Percentiles rank a stretch among this genome's conserved stretches.
Evolutionary conservation across 495 filamentous ascomycete genomes (phyloP).

Genomic region (Copromyces sp.): DNA sequence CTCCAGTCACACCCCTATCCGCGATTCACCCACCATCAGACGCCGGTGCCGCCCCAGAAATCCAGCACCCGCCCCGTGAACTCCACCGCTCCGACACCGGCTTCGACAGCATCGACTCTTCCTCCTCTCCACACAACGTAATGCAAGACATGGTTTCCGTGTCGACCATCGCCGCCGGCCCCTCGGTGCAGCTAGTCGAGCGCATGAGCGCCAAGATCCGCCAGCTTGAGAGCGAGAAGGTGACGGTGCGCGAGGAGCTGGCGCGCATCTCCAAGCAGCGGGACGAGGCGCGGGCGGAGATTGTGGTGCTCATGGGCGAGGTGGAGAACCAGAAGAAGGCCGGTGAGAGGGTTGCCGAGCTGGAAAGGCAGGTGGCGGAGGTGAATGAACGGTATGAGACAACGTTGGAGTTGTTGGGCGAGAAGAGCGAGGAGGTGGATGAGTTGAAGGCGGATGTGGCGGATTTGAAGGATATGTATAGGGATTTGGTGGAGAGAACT

Average conservation of each 20-base stretch:
- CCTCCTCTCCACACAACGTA: constrained; percentile 58
- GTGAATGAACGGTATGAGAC: constrained; percentile 70
- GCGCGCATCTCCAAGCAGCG: constrained; percentile 67
- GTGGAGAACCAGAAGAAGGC: constrained; percentile 56
- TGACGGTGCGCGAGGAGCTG: constrained; percentile 75
- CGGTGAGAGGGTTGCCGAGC: constrained; percentile 46
- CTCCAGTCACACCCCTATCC: background rate
- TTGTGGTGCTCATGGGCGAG: constrained; percentile 80
- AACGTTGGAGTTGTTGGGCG: constrained; percentile 86
- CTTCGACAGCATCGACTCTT: constrained; percentile 47
- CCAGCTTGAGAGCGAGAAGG: constrained; percentile 82
- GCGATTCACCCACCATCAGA: background rate
- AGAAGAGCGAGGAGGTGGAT: constrained; percentile 91
- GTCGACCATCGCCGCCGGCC: constrained; percentile 79
- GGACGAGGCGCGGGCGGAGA: constrained; percentile 83
- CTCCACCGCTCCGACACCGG: constrained; percentile 31
- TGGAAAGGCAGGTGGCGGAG: constrained; percentile 58
- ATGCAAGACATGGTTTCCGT: constrained; percentile 84
- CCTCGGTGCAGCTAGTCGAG: constrained; percentile 91
- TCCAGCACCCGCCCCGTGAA: constrained; percentile 34
- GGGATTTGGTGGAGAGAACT: constrained; percentile 80
- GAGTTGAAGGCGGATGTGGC: constrained; percentile 80
- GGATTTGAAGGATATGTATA: constrained; percentile 91
- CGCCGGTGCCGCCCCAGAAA: constrained; percentile 43
- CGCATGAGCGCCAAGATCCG: constrained; percentile 91